Base-by-base conservation (phyloP, 139 green algal genomes). In the Micractinium sp. region DNA sequence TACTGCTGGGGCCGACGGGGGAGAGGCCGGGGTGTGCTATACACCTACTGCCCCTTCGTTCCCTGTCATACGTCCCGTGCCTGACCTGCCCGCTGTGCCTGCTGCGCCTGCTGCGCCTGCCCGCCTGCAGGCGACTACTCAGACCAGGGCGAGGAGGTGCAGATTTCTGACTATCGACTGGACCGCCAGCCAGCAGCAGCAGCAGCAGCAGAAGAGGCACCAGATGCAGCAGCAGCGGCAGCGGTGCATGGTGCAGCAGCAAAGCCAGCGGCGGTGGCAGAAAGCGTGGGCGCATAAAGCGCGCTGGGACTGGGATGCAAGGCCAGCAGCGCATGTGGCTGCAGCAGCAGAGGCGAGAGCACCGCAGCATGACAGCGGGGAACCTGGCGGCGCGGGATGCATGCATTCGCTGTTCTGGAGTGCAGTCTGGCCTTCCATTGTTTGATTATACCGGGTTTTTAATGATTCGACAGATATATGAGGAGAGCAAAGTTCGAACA, bases 121-220 rank as follows among this genome's bases (percentile, higher is more conserved):
- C 38, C 13, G 29, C 35, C 78, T 81, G 91, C 90, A 79, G 92
- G 93, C 7, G 91, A 95, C 78, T 93, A 91, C 60, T 86, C 85
- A 4, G 90, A 95, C 79, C 31, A 87, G 16, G 93, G 93, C 3
- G 92, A 94, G 90, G 93, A 95, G 78, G 91, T 95, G 22, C 93
- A 95, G 90, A 95, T 95, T n/a, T 53, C 85, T 0, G 88, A 94
- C 86, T 95, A 94, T 81, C 82, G 81, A 61, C 61, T 90, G 53
- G 47, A 38, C 80, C 27, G 56, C 74, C 35, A 38, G 29, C 18
- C n/a, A 38, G 74, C 33, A 38, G 74, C 74, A 35, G 33, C 74
- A 53, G 80, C 29, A 33, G 81, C 53, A 47, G 47, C 47, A 75
- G 25, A n/a, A 23, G 38, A 19, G 19, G 76, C 75, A 15, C 35